phyloP scores from a whole-genome alignment of 441 rosid genomes.

The Iberis amara region DNA sequence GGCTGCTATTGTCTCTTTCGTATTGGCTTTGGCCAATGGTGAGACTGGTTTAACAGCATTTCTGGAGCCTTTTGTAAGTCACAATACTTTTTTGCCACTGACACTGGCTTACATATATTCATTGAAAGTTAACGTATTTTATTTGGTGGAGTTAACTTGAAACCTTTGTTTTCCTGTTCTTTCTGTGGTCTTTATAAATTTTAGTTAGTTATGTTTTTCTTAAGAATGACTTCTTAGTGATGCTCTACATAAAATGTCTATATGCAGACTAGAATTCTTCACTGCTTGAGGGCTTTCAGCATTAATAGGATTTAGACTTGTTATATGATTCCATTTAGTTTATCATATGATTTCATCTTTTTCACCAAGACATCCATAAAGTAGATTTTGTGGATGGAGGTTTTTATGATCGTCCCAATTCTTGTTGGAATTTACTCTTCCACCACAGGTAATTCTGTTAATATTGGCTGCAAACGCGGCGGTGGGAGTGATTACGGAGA shows the following conservation, averaged over 20 bases:
- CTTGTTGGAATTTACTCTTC: conserved; percentile 21
- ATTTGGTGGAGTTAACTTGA: conserved; percentile 15
- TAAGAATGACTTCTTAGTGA: conserved; percentile 1
- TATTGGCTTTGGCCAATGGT: conserved; percentile 89
- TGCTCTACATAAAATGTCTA: not conserved
- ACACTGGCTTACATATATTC: conserved; percentile 4
- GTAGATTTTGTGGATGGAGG: not conserved
- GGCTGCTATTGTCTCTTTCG: conserved; percentile 79
- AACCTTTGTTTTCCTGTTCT: not conserved
- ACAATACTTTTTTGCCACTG: conserved; percentile 7
- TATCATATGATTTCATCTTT: conserved; percentile 4
- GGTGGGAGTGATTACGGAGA: conserved; percentile 95
- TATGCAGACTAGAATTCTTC: not conserved
- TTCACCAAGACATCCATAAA: conserved; percentile 9
- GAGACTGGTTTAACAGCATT: conserved; percentile 95
- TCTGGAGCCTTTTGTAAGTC: conserved; percentile 96
- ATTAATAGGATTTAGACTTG: conserved; percentile 1
- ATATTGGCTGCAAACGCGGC: conserved; percentile 99
- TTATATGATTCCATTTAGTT: not conserved
- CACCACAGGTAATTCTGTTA: conserved; percentile 74
- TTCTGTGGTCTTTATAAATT: conserved; percentile 6
- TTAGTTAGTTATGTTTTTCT: not conserved
- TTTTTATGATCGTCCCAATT: conserved; percentile 9
- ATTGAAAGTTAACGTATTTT: not conserved
- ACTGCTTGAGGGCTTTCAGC: conserved; percentile 10